phyloP scores from a whole-genome alignment of 352 stramenopile species.

The Aphanomyces astaci region DNA sequence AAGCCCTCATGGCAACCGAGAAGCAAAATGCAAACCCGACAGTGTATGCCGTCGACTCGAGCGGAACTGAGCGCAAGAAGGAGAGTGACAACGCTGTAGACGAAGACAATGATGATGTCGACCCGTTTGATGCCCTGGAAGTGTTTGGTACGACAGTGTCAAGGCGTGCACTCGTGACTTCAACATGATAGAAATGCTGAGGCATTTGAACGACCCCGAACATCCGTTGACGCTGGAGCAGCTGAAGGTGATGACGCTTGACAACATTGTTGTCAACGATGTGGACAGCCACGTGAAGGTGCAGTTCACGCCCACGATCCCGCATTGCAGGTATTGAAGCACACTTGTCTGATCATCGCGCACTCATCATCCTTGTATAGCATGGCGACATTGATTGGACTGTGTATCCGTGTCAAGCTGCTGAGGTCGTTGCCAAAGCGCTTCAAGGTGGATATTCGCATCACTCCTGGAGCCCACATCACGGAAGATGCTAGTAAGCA shows the following conservation, averaged over 20 bases:
- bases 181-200: conserved; percentile 57
- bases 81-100: conserved; percentile 38
- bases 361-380: conserved; percentile 27
- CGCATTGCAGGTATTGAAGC: conserved; percentile 84
- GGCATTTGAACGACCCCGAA: conserved; percentile 90
- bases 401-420: conserved; percentile 95
- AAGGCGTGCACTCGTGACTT: neutral
- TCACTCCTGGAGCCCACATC: conserved; percentile 91
- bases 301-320: conserved; percentile 92
- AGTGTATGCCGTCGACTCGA: conserved; percentile 65
- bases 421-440: conserved; percentile 86
- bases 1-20: conserved; percentile 67
- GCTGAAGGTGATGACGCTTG: conserved; percentile 87
- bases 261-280: conserved; percentile 87
- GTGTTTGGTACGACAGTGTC: conserved; percentile 57
- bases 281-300: conserved; percentile 64
- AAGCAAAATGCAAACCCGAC: conserved; percentile 87
- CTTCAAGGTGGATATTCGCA: conserved; percentile 92
- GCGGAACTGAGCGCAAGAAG: conserved; percentile 45
- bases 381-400: conserved; percentile 96
- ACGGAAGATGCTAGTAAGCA: conserved; percentile 76
- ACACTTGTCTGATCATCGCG: neutral
- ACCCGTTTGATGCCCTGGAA: conserved; percentile 78
- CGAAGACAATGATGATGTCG: conserved; percentile 51
- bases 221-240: conserved; percentile 91